Base-by-base conservation (phyloP, 768 basidiomycete species). In the Gymnopilus dilepis region DNA sequence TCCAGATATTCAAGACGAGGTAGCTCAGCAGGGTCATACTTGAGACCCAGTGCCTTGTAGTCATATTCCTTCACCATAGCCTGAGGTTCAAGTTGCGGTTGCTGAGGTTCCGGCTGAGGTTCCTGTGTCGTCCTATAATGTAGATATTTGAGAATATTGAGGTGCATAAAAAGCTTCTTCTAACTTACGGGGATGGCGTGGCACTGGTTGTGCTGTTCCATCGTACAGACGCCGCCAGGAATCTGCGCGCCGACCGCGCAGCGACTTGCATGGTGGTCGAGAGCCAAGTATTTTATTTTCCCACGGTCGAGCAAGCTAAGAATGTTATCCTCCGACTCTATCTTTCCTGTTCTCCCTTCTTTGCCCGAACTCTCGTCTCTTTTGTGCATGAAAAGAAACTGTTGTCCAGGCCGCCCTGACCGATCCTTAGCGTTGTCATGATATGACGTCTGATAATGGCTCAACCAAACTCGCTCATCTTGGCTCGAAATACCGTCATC, bases 1-100 rank as follows among this genome's bases (percentile, higher is more conserved):
- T 70, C 58, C 38, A 70, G 63, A 1, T 19, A 21, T 56, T 63
- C 62, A 7, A 54, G 50, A 5, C 72, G 17, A 13, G 74, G 74
- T 1, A 73, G 68, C 11, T 52, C 54, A 12, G 59, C 50, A 6
- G 72, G 72, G 59, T 72, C 69, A 56, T 69, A 65, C 63, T 65
- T 69, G 11, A 68, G 52, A 13, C 66, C 69, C 2, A 61, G 56
- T 6, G 58, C 37, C 24, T 63, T 48, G 53, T 54, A 58, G 33
- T 60, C n/a, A n/a, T n/a, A n/a, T n/a, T n/a, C n/a, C n/a, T n/a
- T n/a, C n/a, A 38, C 58, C n/a, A 26, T 12, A 47, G 17, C 13
- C n/a, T n/a, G n/a, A n/a, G n/a, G n/a, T n/a, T n/a, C 38, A 33
- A 1, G n/a, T 9, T 9, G 33, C 12, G 1, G 11, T 4, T 47